Evolutionary conservation across 768 basidiomycete species (phyloP).

Genomic region (Steccherinum ochraceum): DNA sequence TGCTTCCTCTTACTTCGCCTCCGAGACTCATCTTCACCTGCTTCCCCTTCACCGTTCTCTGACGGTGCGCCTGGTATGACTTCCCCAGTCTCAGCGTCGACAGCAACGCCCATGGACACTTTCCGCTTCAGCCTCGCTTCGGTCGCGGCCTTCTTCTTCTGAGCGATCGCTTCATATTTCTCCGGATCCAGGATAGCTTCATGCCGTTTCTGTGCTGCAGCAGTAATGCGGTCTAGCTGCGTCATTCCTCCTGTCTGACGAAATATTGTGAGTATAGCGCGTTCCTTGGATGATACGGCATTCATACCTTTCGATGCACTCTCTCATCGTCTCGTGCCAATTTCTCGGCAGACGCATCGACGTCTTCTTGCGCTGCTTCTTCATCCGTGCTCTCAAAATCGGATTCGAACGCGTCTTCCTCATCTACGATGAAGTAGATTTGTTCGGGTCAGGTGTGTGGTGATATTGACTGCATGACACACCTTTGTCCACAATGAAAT

Average conservation of each 20-base stretch:
- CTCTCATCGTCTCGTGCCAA: conserved; percentile 57
- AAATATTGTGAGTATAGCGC: not conserved
- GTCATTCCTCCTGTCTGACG: conserved; percentile 43
- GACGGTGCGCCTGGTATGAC: conserved; percentile 24
- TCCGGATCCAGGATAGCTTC: conserved; percentile 64
- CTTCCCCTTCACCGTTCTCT: conserved; percentile 20
- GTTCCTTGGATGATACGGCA: not conserved
- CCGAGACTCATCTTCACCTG: conserved; percentile 18
- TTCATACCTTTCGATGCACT: conserved; percentile 39
- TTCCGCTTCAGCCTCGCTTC: conserved; percentile 30
- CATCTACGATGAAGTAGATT: conserved; percentile 57
- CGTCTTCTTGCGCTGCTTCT: conserved; percentile 40
- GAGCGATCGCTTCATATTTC: conserved; percentile 16
- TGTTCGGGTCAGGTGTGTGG: not conserved
- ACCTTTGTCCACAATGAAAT: conserved; percentile 68
- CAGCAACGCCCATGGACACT: conserved; percentile 46
- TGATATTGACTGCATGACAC: conserved; percentile 1
- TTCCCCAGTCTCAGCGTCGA: conserved; percentile 60
- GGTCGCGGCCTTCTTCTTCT: conserved; percentile 6
- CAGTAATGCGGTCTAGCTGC: conserved; percentile 56
- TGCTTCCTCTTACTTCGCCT: conserved; percentile 62
- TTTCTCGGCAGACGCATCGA: conserved; percentile 49
- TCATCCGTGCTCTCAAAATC: conserved; percentile 88
- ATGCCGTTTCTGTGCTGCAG: conserved; percentile 60
- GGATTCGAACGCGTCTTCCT: conserved; percentile 75